Evolutionary conservation across 805 yeast genomes (phyloP).

Genomic region (Candida silvatica): DNA sequence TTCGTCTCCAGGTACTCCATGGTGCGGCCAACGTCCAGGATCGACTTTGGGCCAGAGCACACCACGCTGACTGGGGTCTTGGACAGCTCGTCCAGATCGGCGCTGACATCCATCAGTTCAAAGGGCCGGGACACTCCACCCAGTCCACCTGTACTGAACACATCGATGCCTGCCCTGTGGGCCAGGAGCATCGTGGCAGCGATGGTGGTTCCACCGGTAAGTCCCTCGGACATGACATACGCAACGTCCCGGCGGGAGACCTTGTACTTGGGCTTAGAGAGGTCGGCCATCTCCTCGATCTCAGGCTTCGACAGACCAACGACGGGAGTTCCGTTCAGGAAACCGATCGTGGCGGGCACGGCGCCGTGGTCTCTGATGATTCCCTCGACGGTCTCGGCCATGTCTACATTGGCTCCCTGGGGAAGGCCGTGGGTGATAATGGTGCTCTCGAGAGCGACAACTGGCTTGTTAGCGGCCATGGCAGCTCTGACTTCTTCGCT

Average conservation of each 20-base stretch:
- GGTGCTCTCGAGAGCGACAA: slow-evolving; percentile 80
- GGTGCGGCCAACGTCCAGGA: slow-evolving; percentile 71
- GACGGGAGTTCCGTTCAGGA: slow-evolving; percentile 59
- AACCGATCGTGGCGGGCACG: slow-evolving; percentile 80
- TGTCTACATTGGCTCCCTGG: slow-evolving; percentile 60
- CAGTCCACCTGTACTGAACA: slow-evolving; percentile 89
- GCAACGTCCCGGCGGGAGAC: slow-evolving; percentile 79
- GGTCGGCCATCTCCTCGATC: slow-evolving; percentile 40
- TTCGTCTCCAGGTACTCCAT: slow-evolving; percentile 85
- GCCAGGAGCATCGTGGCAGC: slow-evolving; percentile 85
- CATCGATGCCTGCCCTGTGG: slow-evolving; percentile 63
- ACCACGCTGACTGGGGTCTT: slow-evolving; percentile 84
- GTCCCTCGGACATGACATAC: slow-evolving; percentile 48
- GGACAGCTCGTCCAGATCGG: slow-evolving; percentile 80
- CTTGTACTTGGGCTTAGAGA: slow-evolving; percentile 34
- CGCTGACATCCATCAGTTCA: slow-evolving; percentile 69
- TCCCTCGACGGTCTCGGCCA: slow-evolving; percentile 65
- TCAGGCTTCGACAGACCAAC: slow-evolving; percentile 54
- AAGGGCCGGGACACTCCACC: slow-evolving; percentile 89
- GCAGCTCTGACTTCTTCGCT: slow-evolving; percentile 55
- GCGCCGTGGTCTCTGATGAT: slow-evolving; percentile 55
- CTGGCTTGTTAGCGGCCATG: slow-evolving; percentile 45
- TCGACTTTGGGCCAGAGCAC: slow-evolving; percentile 87
- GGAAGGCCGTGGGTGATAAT: slow-evolving; percentile 89
- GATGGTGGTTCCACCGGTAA: slow-evolving; percentile 86